Evolutionary conservation across 441 rosid species (phyloP), one percentile per base, ranked within the genome.

Genomic region (Omphalea diandra): DNA sequence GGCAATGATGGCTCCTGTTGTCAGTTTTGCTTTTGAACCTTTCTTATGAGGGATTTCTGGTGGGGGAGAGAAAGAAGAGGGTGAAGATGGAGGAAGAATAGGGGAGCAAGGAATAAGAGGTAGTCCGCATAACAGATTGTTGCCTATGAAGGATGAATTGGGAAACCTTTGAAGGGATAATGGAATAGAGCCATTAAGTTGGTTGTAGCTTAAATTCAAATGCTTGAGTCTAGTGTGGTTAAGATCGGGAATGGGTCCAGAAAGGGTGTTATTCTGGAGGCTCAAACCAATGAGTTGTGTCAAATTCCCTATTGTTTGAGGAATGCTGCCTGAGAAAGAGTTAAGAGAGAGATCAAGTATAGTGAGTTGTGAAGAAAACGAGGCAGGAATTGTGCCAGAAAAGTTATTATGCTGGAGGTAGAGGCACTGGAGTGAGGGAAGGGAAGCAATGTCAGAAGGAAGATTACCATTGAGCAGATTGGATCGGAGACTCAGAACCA

Each of bases 401-500:
- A 94, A 83, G 61, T 72, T 79, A 70, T 94, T 94, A 68, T 65
- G 69, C 59, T 94, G 97, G 24, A 94, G 88, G 83, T 84, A 91
- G 68, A 94, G 90, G 55, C 52, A 74, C 1, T 79, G 81, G 59
- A 94, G 82, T 74, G 81, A 83, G 54, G 76, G 85, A 49, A 94
- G 69, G 24, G 87, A 79, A 41, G 76, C 17, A 65, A 94, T 81
- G 72, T 90, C 97, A 12, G 82, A 61, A 2, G 98, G 98, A 61
- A 94, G 85, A 18, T 58, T 31, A n/a, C 97, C 95, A 41, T 65
- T 63, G 67, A 94, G 81, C 32, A 74, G 67, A 76, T 94, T 94
- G 49, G 95, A 90, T 73, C 98, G 80, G 74, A 94, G 97, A 69
- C 97, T 90, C 55, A 91, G 85, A 68, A 83, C 80, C 72, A 62